Evolutionary conservation across 768 basidiomycete species (phyloP), one percentile per base, ranked within the genome.

Genomic region (Filobasidium floriforme): DNA sequence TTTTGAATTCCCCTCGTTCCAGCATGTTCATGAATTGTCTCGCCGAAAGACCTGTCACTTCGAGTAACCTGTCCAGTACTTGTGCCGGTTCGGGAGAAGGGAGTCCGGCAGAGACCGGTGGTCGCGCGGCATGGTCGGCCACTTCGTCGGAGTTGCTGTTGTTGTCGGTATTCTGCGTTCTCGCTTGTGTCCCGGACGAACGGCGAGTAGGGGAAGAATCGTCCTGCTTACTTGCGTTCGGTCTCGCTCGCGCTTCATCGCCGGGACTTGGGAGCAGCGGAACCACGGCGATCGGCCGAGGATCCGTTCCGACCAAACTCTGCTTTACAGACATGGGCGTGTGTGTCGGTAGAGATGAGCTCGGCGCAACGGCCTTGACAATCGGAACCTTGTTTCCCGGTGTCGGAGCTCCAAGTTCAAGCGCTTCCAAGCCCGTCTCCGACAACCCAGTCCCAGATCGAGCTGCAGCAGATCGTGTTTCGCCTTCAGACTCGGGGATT

Each of bases 1-100:
- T 57, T 6, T 57, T 15, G 24, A 57, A 57, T 15, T 57, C 54
- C 18, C 54, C 54, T 26, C 54, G 54, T 29, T 65, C 64, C 41
- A 65, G 37, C 64, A 60, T 65, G 37, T 24, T 44, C 64, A 65
- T 65, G 44, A 65, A 65, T n/a, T 65, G 64, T 14, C 64, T 49
- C 14, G 64, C 64, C 18, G 43, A 59, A 14, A 65, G 54, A 10
- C 59, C 64, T 19, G 64, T 65, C 24, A 59, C 52, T 28, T 51
- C 57, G 40, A 65, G 57, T 19, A 65, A 40, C 7, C 59, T 29
- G 32, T 65, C 64, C 18, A 65, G 22, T 24, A 57, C 54, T 57
- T 57, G 54, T 3, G 54, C 54, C 29, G 54, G 22, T 57, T 24
- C 22, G 29, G 54, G 54, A 28, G 54, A 57, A 26, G 54, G 54